phyloP scores from a whole-genome alignment of 2,329 filamentous ascomycete genomes.

The Pseudocercospora musae region DNA sequence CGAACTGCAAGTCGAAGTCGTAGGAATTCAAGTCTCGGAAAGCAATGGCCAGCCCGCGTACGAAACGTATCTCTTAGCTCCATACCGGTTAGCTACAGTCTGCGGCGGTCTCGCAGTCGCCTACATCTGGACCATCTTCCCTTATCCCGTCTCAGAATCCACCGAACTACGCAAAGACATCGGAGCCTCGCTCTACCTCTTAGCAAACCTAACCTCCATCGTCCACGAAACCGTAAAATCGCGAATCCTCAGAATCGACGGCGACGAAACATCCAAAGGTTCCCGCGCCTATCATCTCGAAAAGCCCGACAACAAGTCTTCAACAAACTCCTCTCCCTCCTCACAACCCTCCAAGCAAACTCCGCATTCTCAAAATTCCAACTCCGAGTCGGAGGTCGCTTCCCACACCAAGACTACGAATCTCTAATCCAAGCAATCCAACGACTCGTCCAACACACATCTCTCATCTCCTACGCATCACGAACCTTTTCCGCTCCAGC shows the following conservation, averaged over 20 bases:
- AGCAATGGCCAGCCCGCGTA: constrained; percentile 67
- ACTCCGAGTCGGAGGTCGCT: constrained; percentile 66
- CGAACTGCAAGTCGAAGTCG: constrained; percentile 65
- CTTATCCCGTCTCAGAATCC: constrained; percentile 65
- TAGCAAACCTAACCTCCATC: constrained; percentile 70
- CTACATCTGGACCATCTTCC: constrained; percentile 76
- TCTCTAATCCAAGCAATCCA: constrained; percentile 57
- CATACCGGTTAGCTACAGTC: constrained; percentile 68
- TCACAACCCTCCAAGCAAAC: constrained; percentile 47
- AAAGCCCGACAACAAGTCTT: constrained; percentile 59
- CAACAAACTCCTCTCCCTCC: constrained; percentile 63
- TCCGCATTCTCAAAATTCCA: constrained; percentile 62
- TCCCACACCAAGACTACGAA: constrained; percentile 64
- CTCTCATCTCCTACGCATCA: constrained; percentile 63
- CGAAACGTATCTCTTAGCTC: constrained; percentile 65
- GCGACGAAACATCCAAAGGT: constrained; percentile 47
- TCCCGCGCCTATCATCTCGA: constrained; percentile 54
- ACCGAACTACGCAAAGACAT: constrained; percentile 66
- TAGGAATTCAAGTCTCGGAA: constrained; percentile 57
- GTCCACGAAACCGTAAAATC: constrained; percentile 65
- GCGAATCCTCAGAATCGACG: constrained; percentile 57
- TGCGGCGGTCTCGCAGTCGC: constrained; percentile 64
- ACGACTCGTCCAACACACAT: constrained; percentile 64
- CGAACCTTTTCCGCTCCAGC: constrained; percentile 55
- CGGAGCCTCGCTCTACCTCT: constrained; percentile 65